These are phyloP conservation scores for Dujonia santamariae DNA, from an alignment of 1,139 yeast species.

Conservation along the genomic window DNA sequence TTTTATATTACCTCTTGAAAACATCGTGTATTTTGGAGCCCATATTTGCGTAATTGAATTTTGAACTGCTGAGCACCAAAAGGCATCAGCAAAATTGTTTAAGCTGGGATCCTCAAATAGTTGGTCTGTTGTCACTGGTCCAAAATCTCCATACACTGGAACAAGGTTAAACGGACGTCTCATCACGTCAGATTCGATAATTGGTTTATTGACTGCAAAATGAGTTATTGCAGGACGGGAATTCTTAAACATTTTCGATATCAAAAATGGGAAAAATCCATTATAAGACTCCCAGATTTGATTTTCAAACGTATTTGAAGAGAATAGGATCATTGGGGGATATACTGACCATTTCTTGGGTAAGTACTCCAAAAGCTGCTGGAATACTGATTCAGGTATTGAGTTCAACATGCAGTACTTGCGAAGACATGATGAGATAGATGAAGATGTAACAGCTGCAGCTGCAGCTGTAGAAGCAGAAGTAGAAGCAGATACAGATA, in stretches of 20 bases:
- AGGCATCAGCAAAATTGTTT: conserved; percentile 46
- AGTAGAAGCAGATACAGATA: no score
- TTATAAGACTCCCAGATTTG: conserved; percentile 10
- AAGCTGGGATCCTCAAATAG: conserved; percentile 35
- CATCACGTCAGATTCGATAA: conserved; percentile 52
- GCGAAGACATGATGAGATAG: background rate
- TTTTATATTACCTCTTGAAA: conserved; percentile 82
- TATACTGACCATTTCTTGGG: conserved; percentile 63
- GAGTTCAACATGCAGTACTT: background rate
- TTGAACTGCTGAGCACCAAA: conserved; percentile 73
- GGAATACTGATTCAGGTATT: background rate
- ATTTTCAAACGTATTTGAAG: conserved; percentile 38
- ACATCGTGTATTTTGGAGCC: conserved; percentile 88
- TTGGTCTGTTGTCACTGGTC: conserved; percentile 32
- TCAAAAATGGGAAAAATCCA: conserved; percentile 22
- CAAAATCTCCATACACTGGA: conserved; percentile 68
- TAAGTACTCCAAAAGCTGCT: conserved; percentile 13
- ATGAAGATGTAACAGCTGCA: no score
- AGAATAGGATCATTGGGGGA: conserved; percentile 63
- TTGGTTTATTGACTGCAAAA: conserved; percentile 70
- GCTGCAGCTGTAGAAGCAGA: no score
- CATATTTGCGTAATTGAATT: conserved; percentile 77
- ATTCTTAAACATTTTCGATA: conserved; percentile 14
- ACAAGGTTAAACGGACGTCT: conserved; percentile 59
- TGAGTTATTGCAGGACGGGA: conserved; percentile 51